Evolutionary conservation across 139 green algal genomes (phyloP).

Genomic region (Micromonas pusilla): DNA sequence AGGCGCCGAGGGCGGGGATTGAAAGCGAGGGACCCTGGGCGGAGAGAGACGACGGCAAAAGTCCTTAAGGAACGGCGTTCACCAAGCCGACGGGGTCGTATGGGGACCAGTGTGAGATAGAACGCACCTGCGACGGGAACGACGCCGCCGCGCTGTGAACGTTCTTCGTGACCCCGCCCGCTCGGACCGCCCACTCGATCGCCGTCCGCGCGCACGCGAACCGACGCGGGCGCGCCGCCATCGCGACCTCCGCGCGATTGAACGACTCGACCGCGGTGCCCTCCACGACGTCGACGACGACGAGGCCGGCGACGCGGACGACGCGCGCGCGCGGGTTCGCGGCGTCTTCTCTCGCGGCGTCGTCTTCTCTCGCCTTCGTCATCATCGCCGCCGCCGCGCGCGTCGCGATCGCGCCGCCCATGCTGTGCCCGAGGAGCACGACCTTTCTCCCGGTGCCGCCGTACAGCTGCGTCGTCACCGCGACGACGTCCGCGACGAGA

Average conservation of each 20-base stretch:
- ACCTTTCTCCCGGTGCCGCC: slow-evolving; percentile 28
- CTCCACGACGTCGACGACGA: slow-evolving; percentile 91
- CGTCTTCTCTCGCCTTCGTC: slow-evolving; percentile 50
- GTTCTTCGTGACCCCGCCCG: slow-evolving; percentile 34
- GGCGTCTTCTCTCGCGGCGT: neutral
- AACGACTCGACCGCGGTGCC: slow-evolving; percentile 71
- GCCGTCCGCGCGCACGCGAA: slow-evolving; percentile 47
- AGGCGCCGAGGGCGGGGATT: too few relatives aligned
- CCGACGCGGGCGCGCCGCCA: slow-evolving; percentile 55
- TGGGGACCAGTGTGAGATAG: too few relatives aligned
- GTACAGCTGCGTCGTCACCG: slow-evolving; percentile 24
- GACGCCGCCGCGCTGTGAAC: slow-evolving; percentile 48
- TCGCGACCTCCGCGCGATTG: slow-evolving; percentile 58
- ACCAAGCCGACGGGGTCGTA: too few relatives aligned
- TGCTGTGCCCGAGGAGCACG: slow-evolving; percentile 76
- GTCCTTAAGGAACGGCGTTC: too few relatives aligned
- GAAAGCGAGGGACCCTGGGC: too few relatives aligned
- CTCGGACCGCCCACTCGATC: slow-evolving; percentile 56
- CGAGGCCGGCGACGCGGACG: slow-evolving; percentile 51
- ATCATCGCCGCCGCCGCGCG: too few relatives aligned
- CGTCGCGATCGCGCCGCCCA: slow-evolving; percentile 76
- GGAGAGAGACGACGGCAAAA: too few relatives aligned
- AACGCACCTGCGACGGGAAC: slow-evolving; percentile 56
- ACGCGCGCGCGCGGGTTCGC: neutral
- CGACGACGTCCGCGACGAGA: slow-evolving; percentile 7